Conservation (phyloP, 1,139 yeast species). For the Hansenula sp. region DNA sequence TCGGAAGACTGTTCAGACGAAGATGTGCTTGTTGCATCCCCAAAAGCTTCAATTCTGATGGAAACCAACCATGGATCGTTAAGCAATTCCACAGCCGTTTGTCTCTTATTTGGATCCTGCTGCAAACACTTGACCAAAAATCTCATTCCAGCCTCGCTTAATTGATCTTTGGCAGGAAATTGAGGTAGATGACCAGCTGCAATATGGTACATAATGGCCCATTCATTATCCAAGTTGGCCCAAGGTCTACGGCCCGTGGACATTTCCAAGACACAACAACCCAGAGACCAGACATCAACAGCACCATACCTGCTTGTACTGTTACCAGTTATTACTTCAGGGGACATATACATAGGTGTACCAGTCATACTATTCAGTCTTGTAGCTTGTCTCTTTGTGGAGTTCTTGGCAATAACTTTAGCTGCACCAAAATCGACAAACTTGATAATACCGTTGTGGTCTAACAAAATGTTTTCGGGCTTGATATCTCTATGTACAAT, state of each 20-base stretch:
- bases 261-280: conserved; percentile 81
- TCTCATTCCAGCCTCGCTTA: conserved; percentile 66
- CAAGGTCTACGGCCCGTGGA: conserved; percentile 82
- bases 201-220: conserved; percentile 98
- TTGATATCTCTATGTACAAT: conserved; percentile 95
- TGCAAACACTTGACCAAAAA: conserved; percentile 77
- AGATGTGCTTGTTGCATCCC: conserved; percentile 27
- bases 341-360: conserved; percentile 99
- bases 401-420: conserved; percentile 72
- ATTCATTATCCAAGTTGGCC: conserved; percentile 92
- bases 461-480: conserved; percentile 89
- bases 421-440: conserved; percentile 98
- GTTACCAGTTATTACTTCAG: conserved; percentile 88
- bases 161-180: conserved; percentile 74
- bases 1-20: conserved; percentile 23
- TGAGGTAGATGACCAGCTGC: conserved; percentile 94
- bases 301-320: conserved; percentile 70
- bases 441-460: conserved; percentile 89
- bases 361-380: conserved; percentile 66
- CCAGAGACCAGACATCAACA: conserved; percentile 79
- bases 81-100: conserved; percentile 79
- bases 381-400: conserved; percentile 31
- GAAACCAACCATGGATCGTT: conserved; percentile 89
- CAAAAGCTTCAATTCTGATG: conserved; percentile 70
- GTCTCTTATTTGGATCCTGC: conserved; percentile 76